Base-by-base conservation (phyloP, 768 basidiomycete species). In the Termitomyces sp. region DNA sequence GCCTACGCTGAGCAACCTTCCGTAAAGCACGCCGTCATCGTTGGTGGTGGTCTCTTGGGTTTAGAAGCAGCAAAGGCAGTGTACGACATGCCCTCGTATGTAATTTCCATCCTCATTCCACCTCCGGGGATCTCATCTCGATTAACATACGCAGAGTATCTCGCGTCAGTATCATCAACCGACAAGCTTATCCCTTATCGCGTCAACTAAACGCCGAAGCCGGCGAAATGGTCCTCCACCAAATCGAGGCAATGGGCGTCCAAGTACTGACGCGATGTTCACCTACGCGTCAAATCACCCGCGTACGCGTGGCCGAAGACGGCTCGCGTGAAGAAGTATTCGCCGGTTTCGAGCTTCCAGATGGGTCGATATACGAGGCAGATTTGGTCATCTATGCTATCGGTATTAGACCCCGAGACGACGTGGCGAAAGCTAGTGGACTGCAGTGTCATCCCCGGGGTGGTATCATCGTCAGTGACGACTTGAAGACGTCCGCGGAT, bases 1-100 rank as follows among this genome's bases (percentile, higher is more conserved):
- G 64, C 70, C n/a, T 89, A 85, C 64, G 77, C 85, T 4, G 75
- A 83, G 45, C 63, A 69, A 46, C 72, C 74, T 9, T 67, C 71
- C 1, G 74, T 84, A 8, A 78, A 77, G 33, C 72, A 71, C 47
- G 85, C 81, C 0, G 76, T 79, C 1, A 80, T 89, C 3, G 77
- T 91, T 14, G 89, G 89, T 20, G 88, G 88, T 9, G 88, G 88
- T 9, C 68, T 91, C 12, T 79, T 89, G 18, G 89, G 88, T 12
- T 72, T 91, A 33, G 89, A 89, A 70, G 87, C 88, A 3, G 89
- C 88, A 3, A 89, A 59, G 45, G 57, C 57, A 58, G 71, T 70
- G 37, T 65, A 70, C 65, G 71, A 52, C 20, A 45, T 55, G 43
- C 54, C 44, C 27, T 55, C 54, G 54, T 55, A 46, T 16, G 54